Percentiles rank a stretch among this genome's conserved stretches.
These are phyloP conservation scores for Myriosclerotinia scirpicola DNA, from an alignment of 2,329 filamentous ascomycete genomes.

Conservation along the genomic window DNA sequence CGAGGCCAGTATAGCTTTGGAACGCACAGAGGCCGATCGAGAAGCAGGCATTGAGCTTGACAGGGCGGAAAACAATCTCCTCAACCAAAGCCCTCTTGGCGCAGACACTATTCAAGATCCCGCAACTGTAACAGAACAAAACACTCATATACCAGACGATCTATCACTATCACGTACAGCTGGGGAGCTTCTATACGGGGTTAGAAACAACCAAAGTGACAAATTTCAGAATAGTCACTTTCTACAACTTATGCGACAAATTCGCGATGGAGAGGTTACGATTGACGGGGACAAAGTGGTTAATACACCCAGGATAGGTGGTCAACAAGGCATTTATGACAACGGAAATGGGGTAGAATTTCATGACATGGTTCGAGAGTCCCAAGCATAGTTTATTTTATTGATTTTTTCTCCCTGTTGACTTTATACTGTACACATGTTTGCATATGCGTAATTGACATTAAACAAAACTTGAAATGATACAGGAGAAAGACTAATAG, in stretches of 20 bases:
- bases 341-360: no score
- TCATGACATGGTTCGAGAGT: slow-evolving; percentile 4
- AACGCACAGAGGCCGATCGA: slow-evolving; percentile 23
- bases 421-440: neutral
- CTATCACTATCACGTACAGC: slow-evolving; percentile 73
- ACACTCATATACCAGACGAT: slow-evolving; percentile 52
- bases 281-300: slow-evolving; percentile 71
- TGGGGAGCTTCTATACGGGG: slow-evolving; percentile 65
- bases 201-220: slow-evolving; percentile 65
- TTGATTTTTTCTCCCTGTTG: neutral
- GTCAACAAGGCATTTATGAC: neutral
- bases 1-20: slow-evolving; percentile 23
- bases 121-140: slow-evolving; percentile 36
- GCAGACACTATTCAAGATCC: slow-evolving; percentile 40
- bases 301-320: slow-evolving; percentile 6
- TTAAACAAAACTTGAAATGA: neutral
- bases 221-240: slow-evolving; percentile 82
- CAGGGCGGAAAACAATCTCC: slow-evolving; percentile 18
- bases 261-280: slow-evolving; percentile 69
- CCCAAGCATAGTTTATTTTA: slow-evolving; percentile 6
- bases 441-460: neutral
- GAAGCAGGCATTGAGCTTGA: slow-evolving; percentile 11
- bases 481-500: no score
- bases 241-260: slow-evolving; percentile 71
- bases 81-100: slow-evolving; percentile 38